A percentile compares a stretch with the other conserved stretches of the same genome.
Conservation (phyloP, 805 yeast species). For the Candida insectorum region DNA sequence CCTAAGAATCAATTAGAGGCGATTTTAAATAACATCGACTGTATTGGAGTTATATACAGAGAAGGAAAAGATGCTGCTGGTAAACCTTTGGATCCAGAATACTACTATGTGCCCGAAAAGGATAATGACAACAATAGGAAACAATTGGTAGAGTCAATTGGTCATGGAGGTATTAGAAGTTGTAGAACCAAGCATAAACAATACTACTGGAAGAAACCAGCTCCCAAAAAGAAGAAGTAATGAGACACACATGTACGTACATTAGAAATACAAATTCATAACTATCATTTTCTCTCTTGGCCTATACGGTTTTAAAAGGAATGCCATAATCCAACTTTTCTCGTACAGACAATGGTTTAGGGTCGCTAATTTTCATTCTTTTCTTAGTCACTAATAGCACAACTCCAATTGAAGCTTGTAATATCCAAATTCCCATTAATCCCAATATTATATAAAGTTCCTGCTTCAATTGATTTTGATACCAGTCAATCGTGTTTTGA, state of each 20-base stretch:
- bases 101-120: slow-evolving; percentile 81
- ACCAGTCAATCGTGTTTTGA: slow-evolving; percentile 1
- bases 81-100: slow-evolving; percentile 88
- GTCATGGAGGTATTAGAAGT: slow-evolving; percentile 74
- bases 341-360: slow-evolving; percentile 22
- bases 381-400: slow-evolving; percentile 11
- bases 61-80: slow-evolving; percentile 97
- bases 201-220: slow-evolving; percentile 69
- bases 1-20: slow-evolving; percentile 41
- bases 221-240: slow-evolving; percentile 36
- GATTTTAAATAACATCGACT: slow-evolving; percentile 43
- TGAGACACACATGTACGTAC: not conserved
- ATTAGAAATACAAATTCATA: too few relatives aligned
- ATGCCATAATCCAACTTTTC: slow-evolving; percentile 23
- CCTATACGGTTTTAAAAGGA: slow-evolving; percentile 15
- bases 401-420: slow-evolving; percentile 41
- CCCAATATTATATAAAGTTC: slow-evolving; percentile 48
- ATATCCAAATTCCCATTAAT: slow-evolving; percentile 46
- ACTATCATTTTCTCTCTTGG: not conserved
- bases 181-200: slow-evolving; percentile 95
- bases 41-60: slow-evolving; percentile 87
- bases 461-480: slow-evolving; percentile 25
- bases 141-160: slow-evolving; percentile 67
- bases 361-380: slow-evolving; percentile 18
- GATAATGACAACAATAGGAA: slow-evolving; percentile 74